These are phyloP conservation scores for Colletotrichum musicola DNA, from an alignment of 2,329 filamentous ascomycete genomes.

Conservation along the genomic window DNA sequence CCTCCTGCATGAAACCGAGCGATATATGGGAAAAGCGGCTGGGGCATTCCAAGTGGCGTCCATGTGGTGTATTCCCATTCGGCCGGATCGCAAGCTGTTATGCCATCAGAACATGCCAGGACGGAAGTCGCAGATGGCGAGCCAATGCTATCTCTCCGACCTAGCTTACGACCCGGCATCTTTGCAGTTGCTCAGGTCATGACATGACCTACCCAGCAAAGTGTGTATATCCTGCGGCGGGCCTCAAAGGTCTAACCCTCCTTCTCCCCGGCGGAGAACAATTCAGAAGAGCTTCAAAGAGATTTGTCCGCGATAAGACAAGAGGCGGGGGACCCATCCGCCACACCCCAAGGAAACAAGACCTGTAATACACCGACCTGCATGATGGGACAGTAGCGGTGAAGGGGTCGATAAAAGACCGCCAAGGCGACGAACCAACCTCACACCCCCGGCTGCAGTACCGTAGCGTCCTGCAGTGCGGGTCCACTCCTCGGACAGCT, in stretches of 20 bases:
- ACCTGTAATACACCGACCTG: conserved; percentile 34
- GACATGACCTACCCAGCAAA: background rate
- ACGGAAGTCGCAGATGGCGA: conserved; percentile 20
- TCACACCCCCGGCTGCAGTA: conserved; percentile 28
- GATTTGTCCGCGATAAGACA: conserved; percentile 22
- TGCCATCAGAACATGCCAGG: conserved; percentile 17
- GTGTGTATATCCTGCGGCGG: no score
- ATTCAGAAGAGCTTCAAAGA: no score
- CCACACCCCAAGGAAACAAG: conserved; percentile 1
- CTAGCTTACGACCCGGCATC: no score
- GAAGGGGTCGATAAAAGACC: conserved; percentile 19
- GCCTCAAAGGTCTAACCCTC: no score
- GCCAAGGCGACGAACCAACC: conserved; percentile 12
- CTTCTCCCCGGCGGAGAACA: no score
- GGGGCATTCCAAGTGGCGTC: conserved; percentile 18
- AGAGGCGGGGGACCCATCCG: conserved; percentile 18
- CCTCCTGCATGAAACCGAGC: conserved; percentile 12
- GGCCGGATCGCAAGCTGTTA: conserved; percentile 29
- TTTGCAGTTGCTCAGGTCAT: background rate
- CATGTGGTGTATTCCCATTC: conserved; percentile 39
- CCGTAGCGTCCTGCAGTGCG: conserved; percentile 22
- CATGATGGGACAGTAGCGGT: no score
- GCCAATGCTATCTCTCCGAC: conserved; percentile 16
- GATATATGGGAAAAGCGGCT: background rate
- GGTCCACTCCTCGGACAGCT: conserved; percentile 25